phyloP scores from a whole-genome alignment of 305 asterid genomes.

The Rubia balearica region DNA sequence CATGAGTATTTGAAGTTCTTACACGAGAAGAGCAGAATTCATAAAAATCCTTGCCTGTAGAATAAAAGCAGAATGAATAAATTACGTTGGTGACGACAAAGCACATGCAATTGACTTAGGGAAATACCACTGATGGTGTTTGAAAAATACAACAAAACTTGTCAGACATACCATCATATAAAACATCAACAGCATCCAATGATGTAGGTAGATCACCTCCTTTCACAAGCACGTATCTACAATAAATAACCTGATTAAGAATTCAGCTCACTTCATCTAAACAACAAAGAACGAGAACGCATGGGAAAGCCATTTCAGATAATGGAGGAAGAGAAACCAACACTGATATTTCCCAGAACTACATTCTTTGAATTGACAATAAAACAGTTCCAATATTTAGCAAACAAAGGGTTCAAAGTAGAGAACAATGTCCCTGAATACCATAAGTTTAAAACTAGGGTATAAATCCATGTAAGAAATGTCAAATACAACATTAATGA shows the following conservation, averaged over 20 bases:
- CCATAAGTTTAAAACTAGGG: neutral
- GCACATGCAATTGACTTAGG: slow-evolving; percentile 7
- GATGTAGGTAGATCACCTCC: slow-evolving; percentile 89
- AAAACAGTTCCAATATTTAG: neutral
- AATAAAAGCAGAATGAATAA: slow-evolving; percentile 19
- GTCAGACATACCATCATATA: slow-evolving; percentile 68
- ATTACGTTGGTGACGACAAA: neutral
- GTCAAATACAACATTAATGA: neutral
- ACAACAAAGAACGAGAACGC: neutral
- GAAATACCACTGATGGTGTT: slow-evolving; percentile 7
- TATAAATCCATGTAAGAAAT: neutral
- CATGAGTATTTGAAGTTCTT: slow-evolving; percentile 68
- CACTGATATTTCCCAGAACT: neutral
- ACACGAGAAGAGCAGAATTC: slow-evolving; percentile 70
- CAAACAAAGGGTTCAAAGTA: neutral
- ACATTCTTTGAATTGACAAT: neutral
- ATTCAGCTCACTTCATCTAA: neutral
- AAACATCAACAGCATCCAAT: slow-evolving; percentile 80
- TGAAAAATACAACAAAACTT: slow-evolving; percentile 15
- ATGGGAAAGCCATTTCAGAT: neutral
- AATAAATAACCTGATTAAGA: slow-evolving; percentile 18
- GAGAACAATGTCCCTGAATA: neutral
- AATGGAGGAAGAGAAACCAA: neutral
- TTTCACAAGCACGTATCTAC: slow-evolving; percentile 88
- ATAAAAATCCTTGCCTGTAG: slow-evolving; percentile 61